Conservation (phyloP, 192 early-diverging fungal genomes). For the Coemansia sp. region DNA sequence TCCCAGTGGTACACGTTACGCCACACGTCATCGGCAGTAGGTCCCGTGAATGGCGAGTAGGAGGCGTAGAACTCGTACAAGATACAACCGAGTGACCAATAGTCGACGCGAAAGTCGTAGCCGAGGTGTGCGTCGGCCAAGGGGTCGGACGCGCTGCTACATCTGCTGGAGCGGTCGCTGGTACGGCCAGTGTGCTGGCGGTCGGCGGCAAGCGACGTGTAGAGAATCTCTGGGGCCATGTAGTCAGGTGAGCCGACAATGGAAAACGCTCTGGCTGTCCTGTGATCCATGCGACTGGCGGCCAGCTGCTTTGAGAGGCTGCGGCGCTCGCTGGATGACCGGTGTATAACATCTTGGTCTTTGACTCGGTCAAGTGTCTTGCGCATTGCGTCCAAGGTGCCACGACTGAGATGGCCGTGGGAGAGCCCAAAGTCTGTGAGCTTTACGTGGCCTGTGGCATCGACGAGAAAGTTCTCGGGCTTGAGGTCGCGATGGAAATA, state of each 20-base stretch:
- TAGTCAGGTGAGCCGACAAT: conserved; percentile 92
- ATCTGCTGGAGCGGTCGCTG: conserved; percentile 26
- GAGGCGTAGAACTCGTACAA: conserved; percentile 78
- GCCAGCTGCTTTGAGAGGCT: conserved; percentile 45
- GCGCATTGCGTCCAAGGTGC: conserved; percentile 57
- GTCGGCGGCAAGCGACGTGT: conserved; percentile 54
- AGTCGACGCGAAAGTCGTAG: conserved; percentile 76
- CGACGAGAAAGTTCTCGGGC: conserved; percentile 58
- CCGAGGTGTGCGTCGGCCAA: conserved; percentile 62
- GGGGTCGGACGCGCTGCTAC: conserved; percentile 41
- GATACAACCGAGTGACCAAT: conserved; percentile 78
- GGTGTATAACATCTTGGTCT: conserved; percentile 53
- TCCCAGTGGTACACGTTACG: conserved; percentile 87
- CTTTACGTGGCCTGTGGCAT: conserved; percentile 77
- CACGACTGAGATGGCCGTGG: conserved; percentile 73
- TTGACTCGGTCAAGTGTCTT: conserved; percentile 61
- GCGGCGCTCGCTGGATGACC: conserved; percentile 57
- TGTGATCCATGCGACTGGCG: conserved; percentile 53
- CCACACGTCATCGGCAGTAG: conserved; percentile 75
- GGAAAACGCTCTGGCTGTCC: conserved; percentile 65
- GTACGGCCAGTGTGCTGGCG: conserved; percentile 8
- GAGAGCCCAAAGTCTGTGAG: conserved; percentile 93
- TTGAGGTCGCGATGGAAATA: conserved; percentile 60
- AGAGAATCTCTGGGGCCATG: conserved; percentile 91
- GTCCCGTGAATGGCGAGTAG: conserved; percentile 76